phyloP scores from a whole-genome alignment of 352 stramenopile genomes.

The Globisporangium canariense region DNA sequence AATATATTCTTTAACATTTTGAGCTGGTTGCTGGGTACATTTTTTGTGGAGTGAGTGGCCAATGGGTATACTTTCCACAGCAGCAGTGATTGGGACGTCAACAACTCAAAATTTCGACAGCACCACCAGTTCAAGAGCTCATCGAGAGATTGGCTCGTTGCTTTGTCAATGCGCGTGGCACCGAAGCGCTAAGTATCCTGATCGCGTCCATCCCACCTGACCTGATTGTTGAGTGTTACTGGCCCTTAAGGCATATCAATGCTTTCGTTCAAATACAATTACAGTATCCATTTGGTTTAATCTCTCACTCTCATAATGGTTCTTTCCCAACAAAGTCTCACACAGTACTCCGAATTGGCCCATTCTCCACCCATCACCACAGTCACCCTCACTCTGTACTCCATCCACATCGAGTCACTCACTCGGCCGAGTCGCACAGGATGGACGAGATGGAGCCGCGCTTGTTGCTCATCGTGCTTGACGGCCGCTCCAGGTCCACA shows the following conservation, averaged over 20 bases:
- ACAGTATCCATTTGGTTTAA: neutral
- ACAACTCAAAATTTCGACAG: neutral
- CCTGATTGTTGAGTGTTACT: no score
- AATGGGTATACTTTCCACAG: no score
- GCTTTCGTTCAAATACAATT: neutral
- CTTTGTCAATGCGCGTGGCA: no score
- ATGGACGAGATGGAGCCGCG: slow-evolving; percentile 74
- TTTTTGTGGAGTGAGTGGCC: neutral
- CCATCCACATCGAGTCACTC: slow-evolving; percentile 9
- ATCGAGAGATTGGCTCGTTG: no score
- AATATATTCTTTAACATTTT: neutral
- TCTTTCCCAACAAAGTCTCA: no score
- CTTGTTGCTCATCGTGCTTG: slow-evolving; percentile 52
- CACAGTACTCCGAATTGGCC: no score
- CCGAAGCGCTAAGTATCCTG: no score
- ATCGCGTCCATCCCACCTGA: no score
- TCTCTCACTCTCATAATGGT: neutral
- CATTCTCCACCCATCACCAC: neutral
- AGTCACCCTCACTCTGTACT: neutral
- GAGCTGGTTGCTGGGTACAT: neutral
- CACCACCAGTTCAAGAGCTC: neutral
- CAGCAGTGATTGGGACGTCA: no score
- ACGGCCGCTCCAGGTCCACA: slow-evolving; percentile 30
- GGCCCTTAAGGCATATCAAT: no score
- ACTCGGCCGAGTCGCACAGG: slow-evolving; percentile 50